Evolutionary conservation across 768 basidiomycete genomes (phyloP), one percentile per base, ranked within the genome.

Genomic region (Russula vinacea): DNA sequence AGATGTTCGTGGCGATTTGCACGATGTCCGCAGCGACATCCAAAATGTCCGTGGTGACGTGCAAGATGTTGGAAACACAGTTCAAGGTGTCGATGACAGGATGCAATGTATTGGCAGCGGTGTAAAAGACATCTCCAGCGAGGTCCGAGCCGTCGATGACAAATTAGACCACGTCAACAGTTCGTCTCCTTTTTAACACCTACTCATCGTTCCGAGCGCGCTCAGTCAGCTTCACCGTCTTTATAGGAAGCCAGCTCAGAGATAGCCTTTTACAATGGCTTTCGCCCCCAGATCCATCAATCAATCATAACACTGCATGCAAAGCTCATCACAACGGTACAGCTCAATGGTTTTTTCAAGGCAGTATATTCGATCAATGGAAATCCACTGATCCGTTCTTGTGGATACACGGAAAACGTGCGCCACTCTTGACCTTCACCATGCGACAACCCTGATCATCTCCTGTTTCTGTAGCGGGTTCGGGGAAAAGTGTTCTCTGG

Each of bases 401-500:
- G n/a, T 57, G 56, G 56, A 11, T 55, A 55, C 37, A 40, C 5
- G 54, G 54, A 14, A 55, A 55, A 17, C 37, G 54, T 54, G 22
- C 35, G 53, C 29, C 33, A 35, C 52, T 35, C 24, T 55, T 45
- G 16, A 3, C 1, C 14, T 54, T 22, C 4, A 6, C 10, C 35
- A 7, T 1, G 11, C 49, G n/a, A 49, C 11, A 6, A 50, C 8
- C 53, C n/a, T 54, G 22, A 39, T 24, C 22, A 16, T 14, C 24
- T 54, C 11, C 26, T n/a, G 5, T 10, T 37, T 35, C 10, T 22
- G 17, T n/a, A 61, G 60, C 60, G 6, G 60, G 60, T 14, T 61
- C 60, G 2, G 53, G 61, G 19, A 56, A 62, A 45, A 62, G 40
- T 24, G 19, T 62, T 13, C 19, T 62, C 5, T 47, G 61, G 61